Base-by-base conservation (phyloP, 2,329 filamentous ascomycete species). In the Ophiostoma sp. region DNA sequence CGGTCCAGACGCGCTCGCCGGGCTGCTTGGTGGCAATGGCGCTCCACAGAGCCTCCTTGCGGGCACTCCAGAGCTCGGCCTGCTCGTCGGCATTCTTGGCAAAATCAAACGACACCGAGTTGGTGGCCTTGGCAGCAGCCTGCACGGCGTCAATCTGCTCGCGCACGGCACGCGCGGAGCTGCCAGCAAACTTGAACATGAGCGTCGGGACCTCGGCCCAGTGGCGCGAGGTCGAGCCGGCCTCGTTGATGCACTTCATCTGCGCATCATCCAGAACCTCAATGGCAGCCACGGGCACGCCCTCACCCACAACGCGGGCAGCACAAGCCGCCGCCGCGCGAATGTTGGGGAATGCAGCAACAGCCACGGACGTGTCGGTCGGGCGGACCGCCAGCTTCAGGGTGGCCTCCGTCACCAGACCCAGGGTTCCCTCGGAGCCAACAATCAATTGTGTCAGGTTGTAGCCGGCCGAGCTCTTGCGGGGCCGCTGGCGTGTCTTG, bases 201-300 rank as follows among this genome's bases (percentile, higher is more conserved):
- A 95, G 85, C 0, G 93, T 95, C 0, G 93, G 92, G 1, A 87
- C 87, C 82, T 93, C 92, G 70, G 86, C 85, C 93, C 93, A 95
- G 9, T 82, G 82, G 74, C 90, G 88, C 48, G 86, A 84, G 0
- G 92, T 94, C 79, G 85, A 87, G 33, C 91, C 91, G 0, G 90
- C 88, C 36, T 87, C 84, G 82, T 91, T 90, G 82, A 91, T 89
- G 80, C 87, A 88, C 77, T 83, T 85, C 88, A 98, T 98, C 84
- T 97, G 94, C 73, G 94, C 91, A 80, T 97, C 94, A 82, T 98
- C 95, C 36, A 98, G 85, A 73, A 98, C 92, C 83, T 98, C 95
- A 59, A 98, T 90, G n/a, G 95, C 95, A 0, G 95, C 94, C 57
- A 98, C 91, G 39, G 93, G 93, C 12, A 97, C 88, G 33, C 94